Conservation (phyloP, 1,284 basidiomycete species). For the Fomes fomentarius region DNA sequence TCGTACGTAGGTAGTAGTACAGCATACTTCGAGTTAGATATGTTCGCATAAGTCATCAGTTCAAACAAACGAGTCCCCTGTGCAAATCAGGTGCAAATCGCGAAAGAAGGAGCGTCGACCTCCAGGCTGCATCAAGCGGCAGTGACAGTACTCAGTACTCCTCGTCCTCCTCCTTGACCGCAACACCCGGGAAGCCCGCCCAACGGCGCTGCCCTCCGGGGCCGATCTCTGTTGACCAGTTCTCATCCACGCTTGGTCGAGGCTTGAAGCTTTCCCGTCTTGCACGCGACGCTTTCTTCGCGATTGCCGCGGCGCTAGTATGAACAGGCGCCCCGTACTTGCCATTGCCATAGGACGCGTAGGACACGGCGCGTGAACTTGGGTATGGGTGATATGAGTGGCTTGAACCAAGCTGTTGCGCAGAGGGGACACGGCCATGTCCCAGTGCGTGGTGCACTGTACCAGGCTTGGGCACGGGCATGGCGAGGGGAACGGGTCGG, state of each 20-base stretch:
- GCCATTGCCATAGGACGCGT: conserved; percentile 13
- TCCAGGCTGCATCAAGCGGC: background rate
- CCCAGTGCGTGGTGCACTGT: conserved; percentile 54
- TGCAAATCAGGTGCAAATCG: background rate
- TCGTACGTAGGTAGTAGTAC: conserved; percentile 2
- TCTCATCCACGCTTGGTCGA: conserved; percentile 63
- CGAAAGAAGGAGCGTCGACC: background rate
- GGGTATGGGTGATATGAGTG: conserved; percentile 28
- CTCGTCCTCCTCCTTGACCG: conserved; percentile 40
- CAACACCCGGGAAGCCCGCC: conserved; percentile 34
- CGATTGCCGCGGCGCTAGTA: conserved; percentile 21
- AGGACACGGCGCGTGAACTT: conserved; percentile 24
- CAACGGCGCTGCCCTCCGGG: conserved; percentile 25
- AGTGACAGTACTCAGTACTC: conserved; percentile 28
- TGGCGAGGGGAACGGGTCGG: conserved; percentile 39
- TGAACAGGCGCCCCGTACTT: conserved; percentile 25
- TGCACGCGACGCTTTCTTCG: conserved; percentile 52
- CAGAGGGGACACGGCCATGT: conserved; percentile 45
- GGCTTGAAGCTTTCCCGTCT: conserved; percentile 79
- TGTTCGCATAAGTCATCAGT: conserved; percentile 22
- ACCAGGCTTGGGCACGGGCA: conserved; percentile 50
- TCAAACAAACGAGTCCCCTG: no score
- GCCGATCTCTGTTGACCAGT: conserved; percentile 22
- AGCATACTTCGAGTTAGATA: conserved; percentile 14
- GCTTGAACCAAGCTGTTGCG: conserved; percentile 21